phyloP scores from a whole-genome alignment of 1,284 basidiomycete species.

The Schizopora paradoxa region DNA sequence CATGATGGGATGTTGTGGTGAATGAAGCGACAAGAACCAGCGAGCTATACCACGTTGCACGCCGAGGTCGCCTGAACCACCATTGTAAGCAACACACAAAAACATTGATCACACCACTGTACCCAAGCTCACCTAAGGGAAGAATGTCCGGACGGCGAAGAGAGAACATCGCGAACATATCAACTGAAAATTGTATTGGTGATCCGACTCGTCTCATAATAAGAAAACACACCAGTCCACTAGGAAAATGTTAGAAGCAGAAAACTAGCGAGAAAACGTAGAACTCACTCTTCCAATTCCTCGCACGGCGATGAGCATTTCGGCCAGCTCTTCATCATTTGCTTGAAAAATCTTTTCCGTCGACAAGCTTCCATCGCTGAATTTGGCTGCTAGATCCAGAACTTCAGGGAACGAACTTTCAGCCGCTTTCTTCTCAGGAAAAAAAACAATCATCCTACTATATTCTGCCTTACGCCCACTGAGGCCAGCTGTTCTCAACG shows the following conservation, averaged over 20 bases:
- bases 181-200: slow-evolving; percentile 40
- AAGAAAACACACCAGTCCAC: slow-evolving; percentile 32
- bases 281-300: slow-evolving; percentile 65
- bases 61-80: slow-evolving; percentile 64
- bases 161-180: slow-evolving; percentile 90
- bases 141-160: slow-evolving; percentile 78
- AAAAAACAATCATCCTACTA: slow-evolving; percentile 37
- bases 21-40: slow-evolving; percentile 70
- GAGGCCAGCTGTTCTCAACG: slow-evolving; percentile 66
- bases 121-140: slow-evolving; percentile 67
- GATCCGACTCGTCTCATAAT: background rate
- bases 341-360: slow-evolving; percentile 66
- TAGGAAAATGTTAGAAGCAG: slow-evolving; percentile 13
- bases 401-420: slow-evolving; percentile 38
- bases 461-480: slow-evolving; percentile 84
- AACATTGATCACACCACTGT: slow-evolving; percentile 19
- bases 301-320: slow-evolving; percentile 72
- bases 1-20: slow-evolving; percentile 41
- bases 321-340: slow-evolving; percentile 67
- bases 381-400: slow-evolving; percentile 69
- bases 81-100: background rate
- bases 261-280: background rate
- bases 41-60: slow-evolving; percentile 74
- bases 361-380: slow-evolving; percentile 72
- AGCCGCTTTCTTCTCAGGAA: background rate